A percentile compares a stretch with the other conserved stretches of the same genome.
Conservation (phyloP, 345 rosid genomes). For the Populus ilicifolia region DNA sequence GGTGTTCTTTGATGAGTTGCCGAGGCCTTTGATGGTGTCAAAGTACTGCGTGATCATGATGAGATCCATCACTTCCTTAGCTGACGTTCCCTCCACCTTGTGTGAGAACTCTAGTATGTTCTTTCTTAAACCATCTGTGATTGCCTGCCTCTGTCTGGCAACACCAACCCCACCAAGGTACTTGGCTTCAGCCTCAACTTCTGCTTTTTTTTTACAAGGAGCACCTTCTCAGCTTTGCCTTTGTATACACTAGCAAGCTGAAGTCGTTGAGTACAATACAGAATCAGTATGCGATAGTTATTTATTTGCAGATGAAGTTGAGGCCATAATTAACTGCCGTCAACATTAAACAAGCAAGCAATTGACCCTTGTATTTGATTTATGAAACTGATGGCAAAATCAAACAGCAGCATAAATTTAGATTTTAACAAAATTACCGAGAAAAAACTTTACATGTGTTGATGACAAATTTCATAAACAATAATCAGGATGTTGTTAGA, state of each 20-base stretch:
- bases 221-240: constrained; percentile 96
- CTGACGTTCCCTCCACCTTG: constrained; percentile 83
- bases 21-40: constrained; percentile 89
- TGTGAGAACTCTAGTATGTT: constrained; percentile 91
- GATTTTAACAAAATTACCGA: neutral
- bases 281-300: constrained; percentile 5
- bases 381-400: neutral
- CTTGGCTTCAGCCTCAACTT: constrained; percentile 95
- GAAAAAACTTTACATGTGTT: neutral
- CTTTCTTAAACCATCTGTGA: constrained; percentile 89
- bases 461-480: neutral
- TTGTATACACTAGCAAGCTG: constrained; percentile 98
- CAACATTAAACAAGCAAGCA: neutral
- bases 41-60: constrained; percentile 97
- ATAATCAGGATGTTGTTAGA: neutral
- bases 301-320: neutral
- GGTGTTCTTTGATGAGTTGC: constrained; percentile 87
- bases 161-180: constrained; percentile 95
- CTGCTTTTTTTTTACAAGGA: constrained; percentile 82
- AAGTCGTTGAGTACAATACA: constrained; percentile 74
- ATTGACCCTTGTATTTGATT: neutral
- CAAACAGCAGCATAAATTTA: neutral
- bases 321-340: neutral
- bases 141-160: constrained; percentile 97
- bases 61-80: constrained; percentile 96